Conservation (phyloP, 176 grass and related monocot species). For the Triticum monococcum region DNA sequence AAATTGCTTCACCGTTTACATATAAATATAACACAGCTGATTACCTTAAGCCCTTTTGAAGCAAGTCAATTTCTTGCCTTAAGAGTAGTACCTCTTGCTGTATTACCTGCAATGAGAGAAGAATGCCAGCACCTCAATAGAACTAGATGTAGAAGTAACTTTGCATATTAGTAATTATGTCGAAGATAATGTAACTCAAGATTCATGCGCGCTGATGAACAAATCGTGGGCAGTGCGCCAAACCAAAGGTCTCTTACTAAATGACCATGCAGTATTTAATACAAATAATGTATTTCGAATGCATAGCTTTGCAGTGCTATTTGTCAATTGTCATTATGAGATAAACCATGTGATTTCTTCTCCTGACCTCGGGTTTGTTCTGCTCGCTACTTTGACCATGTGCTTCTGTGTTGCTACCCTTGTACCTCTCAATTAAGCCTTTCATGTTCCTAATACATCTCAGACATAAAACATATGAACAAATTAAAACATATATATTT, state of each 20-base stretch:
- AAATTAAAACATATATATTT: background rate
- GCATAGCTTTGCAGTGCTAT: background rate
- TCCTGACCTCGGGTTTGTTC: slow-evolving; percentile 43
- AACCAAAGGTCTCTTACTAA: slow-evolving; percentile 2
- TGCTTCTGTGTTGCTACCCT: slow-evolving; percentile 29
- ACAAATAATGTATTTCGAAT: background rate
- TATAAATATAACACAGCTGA: background rate
- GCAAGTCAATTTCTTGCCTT: slow-evolving; percentile 59
- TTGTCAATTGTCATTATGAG: background rate
- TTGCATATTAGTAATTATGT: background rate
- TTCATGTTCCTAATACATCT: slow-evolving; percentile 56
- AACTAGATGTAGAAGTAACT: background rate
- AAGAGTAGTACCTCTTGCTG: slow-evolving; percentile 56
- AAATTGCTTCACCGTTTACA: background rate
- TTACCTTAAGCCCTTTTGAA: slow-evolving; percentile 87
- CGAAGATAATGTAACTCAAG: background rate
- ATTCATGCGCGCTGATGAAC: background rate
- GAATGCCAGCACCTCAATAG: background rate
- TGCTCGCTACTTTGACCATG: slow-evolving; percentile 34
- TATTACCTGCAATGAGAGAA: slow-evolving; percentile 41
- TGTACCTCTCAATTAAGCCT: slow-evolving; percentile 76
- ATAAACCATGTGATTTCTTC: slow-evolving; percentile 9
- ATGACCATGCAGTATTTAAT: background rate
- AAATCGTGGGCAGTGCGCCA: background rate
- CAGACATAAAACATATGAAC: background rate